These are phyloP conservation scores for Botrytis fragariae DNA, from an alignment of 2,329 filamentous ascomycete genomes.

Conservation along the genomic window DNA sequence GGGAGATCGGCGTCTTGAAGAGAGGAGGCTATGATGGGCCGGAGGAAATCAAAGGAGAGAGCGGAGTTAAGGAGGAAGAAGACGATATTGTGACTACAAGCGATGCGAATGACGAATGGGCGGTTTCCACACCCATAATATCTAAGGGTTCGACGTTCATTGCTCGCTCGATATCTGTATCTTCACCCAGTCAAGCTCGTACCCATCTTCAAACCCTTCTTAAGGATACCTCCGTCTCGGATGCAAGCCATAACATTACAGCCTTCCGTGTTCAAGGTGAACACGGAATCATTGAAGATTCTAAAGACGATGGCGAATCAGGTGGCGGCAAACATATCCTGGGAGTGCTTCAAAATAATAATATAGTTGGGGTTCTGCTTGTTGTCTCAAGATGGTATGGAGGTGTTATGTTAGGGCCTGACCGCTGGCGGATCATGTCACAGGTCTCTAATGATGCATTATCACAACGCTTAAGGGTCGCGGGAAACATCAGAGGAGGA, in stretches of 20 bases:
- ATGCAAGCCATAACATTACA: conserved; percentile 54
- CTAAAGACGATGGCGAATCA: conserved; percentile 57
- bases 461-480: conserved; percentile 48
- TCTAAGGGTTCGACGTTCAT: conserved; percentile 57
- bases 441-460: conserved; percentile 55
- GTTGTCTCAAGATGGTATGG: conserved; percentile 63
- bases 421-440: conserved; percentile 62
- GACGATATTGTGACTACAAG: not conserved
- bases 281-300: conserved; percentile 31
- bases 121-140: conserved; percentile 50
- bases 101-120: conserved; percentile 43
- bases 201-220: conserved; percentile 49
- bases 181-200: conserved; percentile 43
- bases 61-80: conserved; percentile 6
- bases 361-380: conserved; percentile 52
- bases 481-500: conserved; percentile 43
- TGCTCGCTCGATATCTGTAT: conserved; percentile 49
- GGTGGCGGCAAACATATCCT: conserved; percentile 58
- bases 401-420: conserved; percentile 58
- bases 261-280: conserved; percentile 36
- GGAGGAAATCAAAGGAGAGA: conserved; percentile 11
- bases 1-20: conserved; percentile 72
- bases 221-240: conserved; percentile 49
- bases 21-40: conserved; percentile 61
- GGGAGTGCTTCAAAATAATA: conserved; percentile 51